Evolutionary conservation across 176 grass and related monocot genomes (phyloP).

Genomic region (Oryza meridionalis): DNA sequence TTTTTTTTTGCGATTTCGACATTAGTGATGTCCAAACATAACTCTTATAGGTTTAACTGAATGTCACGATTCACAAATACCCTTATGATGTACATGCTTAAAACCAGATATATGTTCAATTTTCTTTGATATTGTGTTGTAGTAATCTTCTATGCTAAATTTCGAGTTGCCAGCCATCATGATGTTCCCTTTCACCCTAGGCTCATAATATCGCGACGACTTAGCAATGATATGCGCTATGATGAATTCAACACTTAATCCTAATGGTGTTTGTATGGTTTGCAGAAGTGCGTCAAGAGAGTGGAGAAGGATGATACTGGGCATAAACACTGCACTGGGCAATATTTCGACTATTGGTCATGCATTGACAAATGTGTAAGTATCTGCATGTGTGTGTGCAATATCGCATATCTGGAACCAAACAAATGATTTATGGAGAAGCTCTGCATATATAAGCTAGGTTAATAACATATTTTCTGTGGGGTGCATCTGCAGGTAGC

Average conservation of each 20-base stretch:
- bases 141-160: background rate
- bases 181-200: background rate
- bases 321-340: conserved; percentile 77
- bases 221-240: background rate
- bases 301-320: conserved; percentile 59
- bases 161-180: background rate
- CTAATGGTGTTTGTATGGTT: background rate
- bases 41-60: background rate
- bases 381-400: background rate
- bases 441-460: background rate
- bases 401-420: background rate
- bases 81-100: conserved; percentile 1
- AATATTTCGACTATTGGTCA: conserved; percentile 75
- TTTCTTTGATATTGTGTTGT: background rate
- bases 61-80: background rate
- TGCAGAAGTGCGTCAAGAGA: conserved; percentile 67
- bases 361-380: conserved; percentile 76
- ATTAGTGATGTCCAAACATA: background rate
- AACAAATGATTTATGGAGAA: background rate
- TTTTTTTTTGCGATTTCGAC: background rate
- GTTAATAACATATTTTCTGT: background rate
- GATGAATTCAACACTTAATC: background rate
- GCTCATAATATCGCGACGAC: background rate
- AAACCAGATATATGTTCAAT: conserved; percentile 3
- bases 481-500: conserved; percentile 49